These are phyloP conservation scores for Bryopsis sp. DNA, from an alignment of 139 green algal species.

Conservation along the genomic window DNA sequence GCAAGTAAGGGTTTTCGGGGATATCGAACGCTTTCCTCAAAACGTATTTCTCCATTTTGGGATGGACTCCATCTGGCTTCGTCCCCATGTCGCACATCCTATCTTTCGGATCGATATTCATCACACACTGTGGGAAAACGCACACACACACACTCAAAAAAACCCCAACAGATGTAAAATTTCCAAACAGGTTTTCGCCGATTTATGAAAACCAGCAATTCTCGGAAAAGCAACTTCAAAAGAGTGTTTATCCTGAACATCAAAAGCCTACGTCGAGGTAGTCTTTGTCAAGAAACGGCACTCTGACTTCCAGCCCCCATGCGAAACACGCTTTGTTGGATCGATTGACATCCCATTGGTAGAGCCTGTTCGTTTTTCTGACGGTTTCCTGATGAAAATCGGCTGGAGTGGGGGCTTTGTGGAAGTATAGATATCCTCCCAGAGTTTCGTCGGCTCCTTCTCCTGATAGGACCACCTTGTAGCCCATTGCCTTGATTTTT, in stretches of 20 bases:
- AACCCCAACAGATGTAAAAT: no score
- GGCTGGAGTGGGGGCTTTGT: conserved; percentile 79
- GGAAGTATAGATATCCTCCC: conserved; percentile 98
- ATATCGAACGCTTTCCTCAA: conserved; percentile 94
- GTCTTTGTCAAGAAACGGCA: conserved; percentile 90
- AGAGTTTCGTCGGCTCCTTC: conserved; percentile 95
- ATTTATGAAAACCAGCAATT: no score
- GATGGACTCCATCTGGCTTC: conserved; percentile 55
- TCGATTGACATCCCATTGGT: conserved; percentile 86
- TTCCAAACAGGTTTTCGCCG: no score
- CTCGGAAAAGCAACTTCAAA: no score
- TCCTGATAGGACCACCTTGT: conserved; percentile 90
- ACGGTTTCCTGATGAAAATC: conserved; percentile 88
- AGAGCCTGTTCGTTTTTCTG: conserved; percentile 77
- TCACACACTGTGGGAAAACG: conserved; percentile 24
- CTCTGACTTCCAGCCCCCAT: conserved; percentile 86
- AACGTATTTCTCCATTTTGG: conserved; percentile 93
- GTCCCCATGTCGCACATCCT: conserved; percentile 46
- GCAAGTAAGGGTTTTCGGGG: conserved; percentile 78
- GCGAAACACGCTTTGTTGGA: conserved; percentile 95
- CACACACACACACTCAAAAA: no score
- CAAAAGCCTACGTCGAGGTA: conserved; percentile 81
- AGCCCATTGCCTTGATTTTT: conserved; percentile 90
- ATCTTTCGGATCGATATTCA: conserved; percentile 40
- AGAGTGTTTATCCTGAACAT: no score